These are phyloP conservation scores for Linum usitatissimum DNA, from an alignment of 345 rosid genomes.

Conservation along the genomic window DNA sequence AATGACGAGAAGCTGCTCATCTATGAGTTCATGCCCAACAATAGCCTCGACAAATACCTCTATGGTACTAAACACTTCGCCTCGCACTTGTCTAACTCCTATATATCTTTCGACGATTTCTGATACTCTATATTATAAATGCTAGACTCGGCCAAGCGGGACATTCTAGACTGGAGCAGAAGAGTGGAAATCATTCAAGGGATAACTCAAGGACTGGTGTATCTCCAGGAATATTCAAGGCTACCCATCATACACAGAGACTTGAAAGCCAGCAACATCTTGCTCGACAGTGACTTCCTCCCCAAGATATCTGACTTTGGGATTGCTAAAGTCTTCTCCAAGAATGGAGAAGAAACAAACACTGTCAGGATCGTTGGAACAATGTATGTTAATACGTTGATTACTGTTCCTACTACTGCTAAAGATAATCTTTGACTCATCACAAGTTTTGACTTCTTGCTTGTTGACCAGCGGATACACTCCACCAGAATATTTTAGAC, in stretches of 20 bases:
- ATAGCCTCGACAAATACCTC: constrained; percentile 6
- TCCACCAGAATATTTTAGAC: not conserved
- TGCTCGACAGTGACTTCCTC: constrained; percentile 1
- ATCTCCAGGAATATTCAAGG: not conserved
- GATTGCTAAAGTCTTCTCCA: not conserved
- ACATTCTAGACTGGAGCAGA: not conserved
- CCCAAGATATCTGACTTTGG: constrained; percentile 5
- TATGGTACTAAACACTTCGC: constrained; percentile 2
- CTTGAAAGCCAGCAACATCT: constrained; percentile 6
- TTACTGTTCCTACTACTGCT: not conserved
- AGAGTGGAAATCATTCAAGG: not conserved
- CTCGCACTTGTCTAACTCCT: too few species aligned
- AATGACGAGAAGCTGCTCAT: constrained; percentile 6
- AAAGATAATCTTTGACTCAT: not conserved
- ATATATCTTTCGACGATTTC: too few species aligned
- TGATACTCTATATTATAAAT: too few species aligned
- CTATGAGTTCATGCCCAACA: constrained; percentile 10
- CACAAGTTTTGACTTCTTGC: not conserved
- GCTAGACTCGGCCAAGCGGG: not conserved
- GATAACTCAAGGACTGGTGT: not conserved
- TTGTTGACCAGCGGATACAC: not conserved
- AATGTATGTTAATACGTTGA: not conserved
- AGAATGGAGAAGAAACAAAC: not conserved
- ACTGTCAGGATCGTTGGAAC: constrained; percentile 2
- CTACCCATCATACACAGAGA: not conserved